Percentiles rank a stretch among this genome's conserved stretches.
Evolutionary conservation across 2,329 filamentous ascomycete genomes (phyloP).

Genomic region (Cordyceps militaris): DNA sequence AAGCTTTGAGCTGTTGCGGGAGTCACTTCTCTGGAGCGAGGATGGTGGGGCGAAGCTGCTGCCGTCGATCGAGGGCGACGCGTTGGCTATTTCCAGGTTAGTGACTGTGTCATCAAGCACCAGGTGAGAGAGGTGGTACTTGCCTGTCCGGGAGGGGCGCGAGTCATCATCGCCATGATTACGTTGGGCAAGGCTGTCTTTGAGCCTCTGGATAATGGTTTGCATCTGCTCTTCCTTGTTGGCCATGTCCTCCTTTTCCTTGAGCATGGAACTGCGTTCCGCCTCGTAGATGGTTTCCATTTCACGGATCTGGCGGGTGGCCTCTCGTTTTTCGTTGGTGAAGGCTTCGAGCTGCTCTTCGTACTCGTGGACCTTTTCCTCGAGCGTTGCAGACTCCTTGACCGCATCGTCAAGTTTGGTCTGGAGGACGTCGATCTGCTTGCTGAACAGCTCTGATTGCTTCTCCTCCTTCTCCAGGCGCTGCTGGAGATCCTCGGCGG

Average conservation of each 20-base stretch:
- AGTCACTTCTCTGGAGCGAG: conserved; percentile 79
- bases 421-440: conserved; percentile 79
- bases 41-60: conserved; percentile 82
- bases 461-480: conserved; percentile 74
- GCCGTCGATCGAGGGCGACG: conserved; percentile 62
- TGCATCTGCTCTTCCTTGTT: conserved; percentile 87
- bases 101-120: neutral
- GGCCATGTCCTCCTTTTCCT: conserved; percentile 84
- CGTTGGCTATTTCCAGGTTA: conserved; percentile 34
- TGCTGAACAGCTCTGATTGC: conserved; percentile 70
- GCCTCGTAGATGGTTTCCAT: conserved; percentile 89
- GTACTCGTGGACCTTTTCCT: conserved; percentile 80
- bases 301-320: conserved; percentile 76
- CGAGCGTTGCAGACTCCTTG: conserved; percentile 75
- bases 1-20: conserved; percentile 80
- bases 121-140: neutral
- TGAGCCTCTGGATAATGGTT: conserved; percentile 79
- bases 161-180: conserved; percentile 47
- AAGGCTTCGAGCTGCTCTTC: conserved; percentile 77
- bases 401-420: conserved; percentile 77
- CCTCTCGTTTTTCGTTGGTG: conserved; percentile 78
- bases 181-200: conserved; percentile 78
- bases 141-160: conserved; percentile 9
- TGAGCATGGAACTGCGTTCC: conserved; percentile 77
- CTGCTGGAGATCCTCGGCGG: conserved; percentile 78